phyloP scores from a whole-genome alignment of 169 alveolate genomes.

The Eimeria falciformis region DNA sequence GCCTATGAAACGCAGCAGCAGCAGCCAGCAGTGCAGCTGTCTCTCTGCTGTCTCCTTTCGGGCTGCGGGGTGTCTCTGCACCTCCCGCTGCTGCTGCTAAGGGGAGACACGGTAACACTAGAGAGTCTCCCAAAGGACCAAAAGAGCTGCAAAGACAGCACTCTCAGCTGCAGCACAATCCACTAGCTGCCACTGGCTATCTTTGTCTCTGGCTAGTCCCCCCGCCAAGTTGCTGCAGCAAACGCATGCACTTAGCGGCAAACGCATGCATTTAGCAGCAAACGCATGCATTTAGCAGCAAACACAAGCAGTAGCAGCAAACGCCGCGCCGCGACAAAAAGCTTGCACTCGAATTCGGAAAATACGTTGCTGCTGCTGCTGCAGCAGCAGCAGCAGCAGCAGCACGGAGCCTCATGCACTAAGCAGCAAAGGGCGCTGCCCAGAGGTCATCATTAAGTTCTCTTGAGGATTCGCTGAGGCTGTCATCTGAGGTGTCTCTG shows the following conservation, averaged over 20 bases:
- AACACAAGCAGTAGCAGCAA: background rate
- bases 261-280: background rate
- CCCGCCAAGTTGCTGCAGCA: background rate
- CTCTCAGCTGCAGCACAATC: too few species aligned
- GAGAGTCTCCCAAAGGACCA: too few species aligned
- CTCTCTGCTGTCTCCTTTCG: background rate
- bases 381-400: slow-evolving; percentile 38
- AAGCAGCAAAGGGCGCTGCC: slow-evolving; percentile 12
- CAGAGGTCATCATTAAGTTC: background rate
- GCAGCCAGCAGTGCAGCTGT: background rate
- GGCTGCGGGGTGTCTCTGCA: too few species aligned
- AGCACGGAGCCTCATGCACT: slow-evolving; percentile 31
- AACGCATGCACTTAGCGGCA: too few species aligned
- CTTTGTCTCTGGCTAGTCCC: too few species aligned
- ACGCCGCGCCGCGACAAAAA: background rate
- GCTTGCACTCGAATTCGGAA: background rate
- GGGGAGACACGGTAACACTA: too few species aligned
- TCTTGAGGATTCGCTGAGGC: background rate
- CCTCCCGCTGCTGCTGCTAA: too few species aligned
- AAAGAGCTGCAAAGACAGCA: too few species aligned
- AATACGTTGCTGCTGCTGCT: background rate
- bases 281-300: background rate
- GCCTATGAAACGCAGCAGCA: background rate
- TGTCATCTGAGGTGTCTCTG: background rate
- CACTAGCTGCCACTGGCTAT: too few species aligned